Base-by-base conservation (phyloP, 75 land plant species). In the Pseudotsuga menziesii region DNA sequence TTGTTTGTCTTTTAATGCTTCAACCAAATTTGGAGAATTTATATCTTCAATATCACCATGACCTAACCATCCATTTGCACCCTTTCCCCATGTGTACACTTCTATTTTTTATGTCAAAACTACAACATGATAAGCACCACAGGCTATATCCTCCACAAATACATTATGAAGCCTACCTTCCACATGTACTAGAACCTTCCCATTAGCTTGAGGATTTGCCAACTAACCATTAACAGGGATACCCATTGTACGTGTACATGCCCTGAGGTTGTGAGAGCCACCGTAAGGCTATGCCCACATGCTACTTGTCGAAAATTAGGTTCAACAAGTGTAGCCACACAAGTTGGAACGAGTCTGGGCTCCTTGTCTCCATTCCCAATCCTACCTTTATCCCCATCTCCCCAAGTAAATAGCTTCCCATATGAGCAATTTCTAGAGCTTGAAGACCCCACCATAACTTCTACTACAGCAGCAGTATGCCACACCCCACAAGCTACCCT, bases 71-170 rank as follows among this genome's bases (percentile, higher is more conserved):
- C 98, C 98, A 84, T 93, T 95, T 52, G 91, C 85, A 32, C 98
- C 98, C 73, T 89, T 95, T 25, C 98, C 96, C 98, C 96, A 93
- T 8, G 98, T 93, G 79, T 89, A 93, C 54, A 93, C 96, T 80
- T 95, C 96, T 41, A 87, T 83, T 78, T 87, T 93, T 44, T 88
- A 85, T 25, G 98, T 91, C 77, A 95, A 82, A 48, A 89, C 96
- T 32, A 91, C 91, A 55, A 92, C 90, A 83, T 94, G 97, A 76
- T 90, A 85, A 56, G 91, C 79, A 55, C 98, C 98, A 77, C 93
- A 94, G 35, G 96, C 81, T 52, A 94, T 85, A 58, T 93, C 98
- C 74, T 93, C 93, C 29, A 93, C 93, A 89, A 82, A 93, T 23
- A 81, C 81, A 72, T 91, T 84, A 14, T 71, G 59, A 5, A 95